These are phyloP conservation scores for Teratosphaeria nubilosa DNA, from an alignment of 2,329 filamentous ascomycete genomes.

Conservation along the genomic window DNA sequence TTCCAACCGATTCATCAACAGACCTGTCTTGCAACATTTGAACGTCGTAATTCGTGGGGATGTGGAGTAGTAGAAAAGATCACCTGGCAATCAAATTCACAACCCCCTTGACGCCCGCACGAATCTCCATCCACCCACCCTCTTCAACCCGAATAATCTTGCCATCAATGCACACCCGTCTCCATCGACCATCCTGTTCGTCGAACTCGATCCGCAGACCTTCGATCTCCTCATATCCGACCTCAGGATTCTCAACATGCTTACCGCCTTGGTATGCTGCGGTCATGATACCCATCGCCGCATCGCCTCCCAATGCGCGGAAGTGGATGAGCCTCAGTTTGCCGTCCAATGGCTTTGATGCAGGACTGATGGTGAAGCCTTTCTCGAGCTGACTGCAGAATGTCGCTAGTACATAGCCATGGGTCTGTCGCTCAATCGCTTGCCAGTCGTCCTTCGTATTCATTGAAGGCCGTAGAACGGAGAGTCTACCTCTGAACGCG, in stretches of 20 bases:
- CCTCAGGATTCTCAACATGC: conserved; percentile 44
- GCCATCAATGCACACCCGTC: conserved; percentile 84
- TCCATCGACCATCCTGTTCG: conserved; percentile 64
- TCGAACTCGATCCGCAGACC: conserved; percentile 55
- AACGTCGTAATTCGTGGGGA: no score
- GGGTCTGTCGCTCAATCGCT: conserved; percentile 36
- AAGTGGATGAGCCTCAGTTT: conserved; percentile 66
- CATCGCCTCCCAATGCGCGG: conserved; percentile 52
- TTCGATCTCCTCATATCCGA: conserved; percentile 63
- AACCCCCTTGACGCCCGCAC: conserved; percentile 34
- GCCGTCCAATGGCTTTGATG: conserved; percentile 59
- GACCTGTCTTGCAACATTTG: no score
- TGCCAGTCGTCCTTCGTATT: conserved; percentile 19
- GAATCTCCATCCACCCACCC: conserved; percentile 61
- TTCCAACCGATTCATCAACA: no score
- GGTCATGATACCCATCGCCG: conserved; percentile 68
- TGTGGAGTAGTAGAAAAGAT: background rate
- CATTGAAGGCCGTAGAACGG: conserved; percentile 24
- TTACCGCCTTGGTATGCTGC: conserved; percentile 47
- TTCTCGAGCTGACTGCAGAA: conserved; percentile 74
- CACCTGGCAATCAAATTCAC: conserved; percentile 25
- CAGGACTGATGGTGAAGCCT: conserved; percentile 71
- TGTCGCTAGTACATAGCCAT: conserved; percentile 68
- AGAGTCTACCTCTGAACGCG: conserved; percentile 46
- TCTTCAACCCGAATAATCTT: conserved; percentile 66